Conservation (phyloP, 345 rosid species). For the Citrus sinensis region DVS_A1.0 CM039164.1:21347001-21347500, state of each 20-base stretch:
- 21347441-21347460: slow-evolving; percentile 4
- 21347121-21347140: neutral
- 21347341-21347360: neutral
- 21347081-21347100: neutral
- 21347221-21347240: neutral
- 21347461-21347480: neutral
- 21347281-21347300: neutral
- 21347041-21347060: neutral
- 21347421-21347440: neutral
- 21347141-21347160: neutral
- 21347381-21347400: neutral
- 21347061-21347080: neutral
- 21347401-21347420: neutral
- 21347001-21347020: neutral
- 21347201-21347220: neutral
- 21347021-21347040: neutral
- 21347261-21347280: neutral
- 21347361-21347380: neutral
- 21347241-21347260: neutral
- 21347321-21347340: neutral
- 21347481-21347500: neutral
- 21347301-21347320: neutral
- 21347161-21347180: neutral
- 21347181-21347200: neutral
- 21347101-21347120: neutral